These are phyloP conservation scores for Knoxdaviesia proteae DNA, from an alignment of 2,329 filamentous ascomycete species.

Conservation along the genomic window DNA sequence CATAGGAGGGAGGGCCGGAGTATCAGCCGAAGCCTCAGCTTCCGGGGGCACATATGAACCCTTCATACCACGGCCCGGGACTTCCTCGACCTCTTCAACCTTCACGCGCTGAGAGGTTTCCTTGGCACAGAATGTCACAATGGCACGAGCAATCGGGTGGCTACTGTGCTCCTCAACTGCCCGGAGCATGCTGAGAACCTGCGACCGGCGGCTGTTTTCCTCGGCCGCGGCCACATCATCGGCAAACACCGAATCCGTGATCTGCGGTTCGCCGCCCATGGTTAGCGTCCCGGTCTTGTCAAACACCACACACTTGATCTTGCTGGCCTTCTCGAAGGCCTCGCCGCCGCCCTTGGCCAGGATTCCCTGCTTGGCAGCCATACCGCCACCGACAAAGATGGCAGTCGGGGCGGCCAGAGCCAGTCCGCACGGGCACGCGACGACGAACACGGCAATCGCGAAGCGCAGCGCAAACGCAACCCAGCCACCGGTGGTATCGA, in stretches of 20 bases:
- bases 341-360: conserved; percentile 69
- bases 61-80: conserved; percentile 51
- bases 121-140: conserved; percentile 38
- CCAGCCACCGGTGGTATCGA: conserved; percentile 41
- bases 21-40: conserved; percentile 7
- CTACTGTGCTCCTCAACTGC: conserved; percentile 49
- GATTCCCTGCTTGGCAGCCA: conserved; percentile 63
- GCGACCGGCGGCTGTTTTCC: conserved; percentile 2
- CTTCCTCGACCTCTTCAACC: conserved; percentile 34
- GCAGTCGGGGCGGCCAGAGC: conserved; percentile 73
- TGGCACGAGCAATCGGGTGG: conserved; percentile 53
- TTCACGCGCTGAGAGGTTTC: conserved; percentile 9
- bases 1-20: conserved; percentile 7
- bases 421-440: conserved; percentile 69
- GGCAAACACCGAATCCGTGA: conserved; percentile 33
- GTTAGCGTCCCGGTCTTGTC: conserved; percentile 81
- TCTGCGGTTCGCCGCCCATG: conserved; percentile 46
- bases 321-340: conserved; percentile 68
- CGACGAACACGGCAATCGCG: conserved; percentile 70
- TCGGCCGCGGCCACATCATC: conserved; percentile 9
- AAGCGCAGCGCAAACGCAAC: conserved; percentile 59
- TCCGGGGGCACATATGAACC: conserved; percentile 14
- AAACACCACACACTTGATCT: conserved; percentile 60
- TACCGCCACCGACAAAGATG: conserved; percentile 61
- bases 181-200: conserved; percentile 32